Percentiles rank a stretch among this genome's conserved stretches.
Evolutionary conservation across 108 stramenopile genomes (phyloP).

Genomic region (Cyclotella atomus): DNA sequence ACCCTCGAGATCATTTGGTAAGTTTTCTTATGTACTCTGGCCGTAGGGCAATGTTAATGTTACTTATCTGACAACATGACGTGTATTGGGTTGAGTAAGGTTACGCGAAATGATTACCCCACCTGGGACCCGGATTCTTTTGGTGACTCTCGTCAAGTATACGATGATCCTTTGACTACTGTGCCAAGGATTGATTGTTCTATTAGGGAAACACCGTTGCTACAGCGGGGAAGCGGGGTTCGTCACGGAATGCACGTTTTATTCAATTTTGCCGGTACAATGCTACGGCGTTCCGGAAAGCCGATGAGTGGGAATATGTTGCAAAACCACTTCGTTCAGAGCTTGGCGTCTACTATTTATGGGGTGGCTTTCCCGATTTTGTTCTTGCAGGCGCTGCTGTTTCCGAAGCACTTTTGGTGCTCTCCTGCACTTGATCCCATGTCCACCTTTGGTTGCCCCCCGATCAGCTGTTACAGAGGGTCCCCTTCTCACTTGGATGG

Average conservation of each 20-base stretch:
- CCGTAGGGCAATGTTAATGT: too few relatives aligned
- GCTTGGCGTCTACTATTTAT: not conserved
- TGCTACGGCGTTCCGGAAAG: not conserved
- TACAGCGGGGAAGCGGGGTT: not conserved
- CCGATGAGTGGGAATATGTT: not conserved
- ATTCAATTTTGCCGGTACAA: not conserved
- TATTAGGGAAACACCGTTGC: not conserved
- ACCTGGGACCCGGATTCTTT: too few relatives aligned
- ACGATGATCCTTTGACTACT: too few relatives aligned
- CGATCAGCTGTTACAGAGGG: not conserved
- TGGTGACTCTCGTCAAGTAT: too few relatives aligned
- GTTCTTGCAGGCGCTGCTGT: not conserved
- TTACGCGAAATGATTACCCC: too few relatives aligned
- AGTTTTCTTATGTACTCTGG: too few relatives aligned
- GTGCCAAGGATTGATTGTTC: too few relatives aligned
- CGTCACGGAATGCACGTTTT: slow-evolving; percentile 1
- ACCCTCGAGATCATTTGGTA: too few relatives aligned
- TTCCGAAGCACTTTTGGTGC: slow-evolving; percentile 12
- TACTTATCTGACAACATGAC: too few relatives aligned
- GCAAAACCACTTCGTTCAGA: slow-evolving; percentile 1
- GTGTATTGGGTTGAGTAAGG: too few relatives aligned
- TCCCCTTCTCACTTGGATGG: not conserved
- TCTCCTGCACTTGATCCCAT: not conserved
- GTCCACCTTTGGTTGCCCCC: not conserved
- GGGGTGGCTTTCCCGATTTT: not conserved